A percentile compares a stretch with the other conserved stretches of the same genome.
Evolutionary conservation across 176 grass and related monocot species (phyloP).

Genomic region (Cymbopogon citratus): DNA sequence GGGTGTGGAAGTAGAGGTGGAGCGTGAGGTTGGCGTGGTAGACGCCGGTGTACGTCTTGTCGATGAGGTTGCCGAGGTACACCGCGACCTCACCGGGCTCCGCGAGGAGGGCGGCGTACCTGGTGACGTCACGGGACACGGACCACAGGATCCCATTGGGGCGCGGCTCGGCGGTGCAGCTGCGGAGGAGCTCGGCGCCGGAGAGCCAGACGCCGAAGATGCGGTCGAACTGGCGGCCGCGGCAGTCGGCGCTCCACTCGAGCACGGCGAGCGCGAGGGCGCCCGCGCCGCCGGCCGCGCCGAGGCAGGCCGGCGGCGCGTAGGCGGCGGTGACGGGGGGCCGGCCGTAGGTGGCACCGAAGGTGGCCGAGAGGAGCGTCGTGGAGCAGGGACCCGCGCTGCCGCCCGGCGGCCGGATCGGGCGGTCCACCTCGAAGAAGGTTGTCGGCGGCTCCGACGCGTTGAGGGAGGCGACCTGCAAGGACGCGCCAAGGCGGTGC

Average conservation of each 20-base stretch:
- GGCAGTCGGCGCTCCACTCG: constrained; percentile 52
- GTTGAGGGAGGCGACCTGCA: constrained; percentile 18
- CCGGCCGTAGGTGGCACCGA: constrained; percentile 46
- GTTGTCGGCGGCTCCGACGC: constrained; percentile 46
- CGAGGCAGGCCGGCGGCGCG: constrained; percentile 43
- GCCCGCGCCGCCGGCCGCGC: not conserved
- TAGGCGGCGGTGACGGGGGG: constrained; percentile 44
- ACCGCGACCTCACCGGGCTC: constrained; percentile 32
- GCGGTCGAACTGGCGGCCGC: constrained; percentile 79
- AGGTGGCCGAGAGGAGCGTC: constrained; percentile 50
- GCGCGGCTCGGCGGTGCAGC: constrained; percentile 70
- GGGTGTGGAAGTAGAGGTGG: constrained; percentile 42
- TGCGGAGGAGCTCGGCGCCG: constrained; percentile 74
- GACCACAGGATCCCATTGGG: constrained; percentile 63
- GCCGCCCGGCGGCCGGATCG: constrained; percentile 45
- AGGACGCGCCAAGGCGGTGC: constrained; percentile 6
- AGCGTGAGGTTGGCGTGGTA: constrained; percentile 69
- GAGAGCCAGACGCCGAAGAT: constrained; percentile 82
- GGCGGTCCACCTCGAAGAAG: constrained; percentile 74
- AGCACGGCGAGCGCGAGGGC: constrained; percentile 52
- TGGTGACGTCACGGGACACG: constrained; percentile 60
- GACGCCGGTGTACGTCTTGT: constrained; percentile 49
- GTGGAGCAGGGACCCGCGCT: constrained; percentile 42
- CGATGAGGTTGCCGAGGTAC: constrained; percentile 54
- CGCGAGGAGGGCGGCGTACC: constrained; percentile 40